Base-by-base conservation (phyloP, 768 basidiomycete genomes). In the Amanita inopinata region DNA sequence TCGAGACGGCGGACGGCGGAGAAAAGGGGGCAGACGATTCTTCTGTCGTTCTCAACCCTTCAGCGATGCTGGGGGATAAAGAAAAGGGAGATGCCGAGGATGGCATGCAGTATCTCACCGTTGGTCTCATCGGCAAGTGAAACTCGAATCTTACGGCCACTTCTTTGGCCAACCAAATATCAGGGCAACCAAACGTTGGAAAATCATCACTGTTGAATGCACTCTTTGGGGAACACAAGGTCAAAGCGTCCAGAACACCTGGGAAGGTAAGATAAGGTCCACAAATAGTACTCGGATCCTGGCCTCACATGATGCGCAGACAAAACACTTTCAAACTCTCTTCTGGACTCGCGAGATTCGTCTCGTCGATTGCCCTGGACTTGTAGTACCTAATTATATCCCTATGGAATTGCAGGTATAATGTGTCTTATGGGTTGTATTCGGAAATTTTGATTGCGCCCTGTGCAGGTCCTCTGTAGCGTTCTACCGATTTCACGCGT, bases 151-250 rank as follows among this genome's bases (percentile, higher is more conserved):
- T 2, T 10, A 14, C 33, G 17, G 15, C 27, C 7, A 7, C 17
- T 22, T 17, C 46, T 4, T 39, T 40, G 34, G 30, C 17, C 24
- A 32, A 36, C 23, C 1, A 17, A 30, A 14, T n/a, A 10, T 17
- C 55, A 83, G 89, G 91, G 25, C 90, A 94, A 55, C 93, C 93
- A 10, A 98, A 97, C 57, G 91, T 94, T 30, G 94, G 94, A 7
- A 98, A 98, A 59, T 91, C 88, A 1, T 90, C 87, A 0, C 64
- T 96, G 3, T 62, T 98, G 40, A 98, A 98, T 56, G 92, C 93
- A 3, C 65, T 98, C 14, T 88, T 98, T 54, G 91, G 87, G 20
- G 61, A 66, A 15, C 72, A 68, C 36, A 81, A 75, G 58, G 92
- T 96, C 3, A 73, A 78, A 47, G 86, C 89, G 9, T 90, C 86